Base-by-base conservation (phyloP, 73 alveolate species). In the Paramecium caudatum region DNA sequence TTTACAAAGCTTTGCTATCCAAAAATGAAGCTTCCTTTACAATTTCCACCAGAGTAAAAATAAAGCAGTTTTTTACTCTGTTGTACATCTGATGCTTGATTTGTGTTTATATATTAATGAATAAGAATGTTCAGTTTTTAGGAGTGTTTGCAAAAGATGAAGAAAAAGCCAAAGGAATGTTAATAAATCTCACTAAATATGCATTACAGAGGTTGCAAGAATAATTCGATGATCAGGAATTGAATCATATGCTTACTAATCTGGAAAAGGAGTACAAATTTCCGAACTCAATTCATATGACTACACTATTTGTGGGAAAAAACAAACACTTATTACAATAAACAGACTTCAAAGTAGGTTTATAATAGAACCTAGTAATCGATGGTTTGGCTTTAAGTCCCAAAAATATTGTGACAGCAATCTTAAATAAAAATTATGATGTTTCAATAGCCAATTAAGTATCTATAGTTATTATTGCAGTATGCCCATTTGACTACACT, bases 101-200 rank as follows among this genome's bases (percentile, higher is more conserved):
- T 8, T 41, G 12, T 12, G 12, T 8, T 8, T 41, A 12, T 41
- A 41, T 41, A 41, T 8, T 12, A n/a, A n/a, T 19, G 30, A 19
- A 50, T 25, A 65, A 65, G 49, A 36, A 33, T 65, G 36, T 36
- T 33, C 32, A 65, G 33, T 65, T 65, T 65, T 23, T 65, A 30
- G 83, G 83, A 65, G 33, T 65, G 33, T 65, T 65, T 65, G 83
- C 83, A 3, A 65, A 65, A 15, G 83, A 65, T 65, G 27, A 65
- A 65, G 8, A 32, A 65, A 2, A 4, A n/a, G 83, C 83, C n/a
- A 7, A 65, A 65, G 50, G 36, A 65, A 10, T 7, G 0, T 33
- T 65, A 65, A 10, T 65, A 5, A 37, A 65, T 68, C 50, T 68
- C 13, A 33, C 50, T 30, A 4, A 32, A n/a, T 3, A 68, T 13